phyloP scores from a whole-genome alignment of 2,329 filamentous ascomycete species.

The Colletotrichum tabaci region DNA sequence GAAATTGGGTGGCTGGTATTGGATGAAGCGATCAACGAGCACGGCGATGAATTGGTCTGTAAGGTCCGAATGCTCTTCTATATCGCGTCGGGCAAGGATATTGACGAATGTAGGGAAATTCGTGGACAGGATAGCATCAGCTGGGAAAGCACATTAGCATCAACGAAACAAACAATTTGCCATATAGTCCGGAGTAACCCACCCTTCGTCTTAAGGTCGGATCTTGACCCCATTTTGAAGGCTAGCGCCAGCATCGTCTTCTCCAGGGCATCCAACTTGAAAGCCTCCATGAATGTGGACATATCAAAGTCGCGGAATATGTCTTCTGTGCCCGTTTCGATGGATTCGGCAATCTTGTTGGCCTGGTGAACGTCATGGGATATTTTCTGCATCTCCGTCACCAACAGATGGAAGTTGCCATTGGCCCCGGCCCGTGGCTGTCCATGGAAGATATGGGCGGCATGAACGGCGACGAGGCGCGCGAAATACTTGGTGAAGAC shows the following conservation, averaged over 20 bases:
- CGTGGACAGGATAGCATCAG: constrained; percentile 89
- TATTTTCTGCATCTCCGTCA: constrained; percentile 89
- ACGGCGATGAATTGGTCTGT: constrained; percentile 80
- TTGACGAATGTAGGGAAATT: constrained; percentile 85
- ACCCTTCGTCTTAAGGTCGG: constrained; percentile 94
- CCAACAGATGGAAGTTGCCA: constrained; percentile 87
- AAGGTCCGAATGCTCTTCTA: constrained; percentile 77
- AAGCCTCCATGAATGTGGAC: constrained; percentile 95
- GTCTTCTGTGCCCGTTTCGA: constrained; percentile 92
- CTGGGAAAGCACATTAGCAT: constrained; percentile 68
- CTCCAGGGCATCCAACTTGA: constrained; percentile 89
- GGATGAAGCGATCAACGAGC: constrained; percentile 88
- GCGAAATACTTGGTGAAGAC: constrained; percentile 97
- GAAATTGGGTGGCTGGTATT: constrained; percentile 89
- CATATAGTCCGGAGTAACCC: constrained; percentile 47
- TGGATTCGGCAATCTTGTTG: constrained; percentile 91
- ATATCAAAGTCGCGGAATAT: constrained; percentile 97
- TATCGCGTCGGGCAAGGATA: constrained; percentile 76
- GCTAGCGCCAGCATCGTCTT: constrained; percentile 91
- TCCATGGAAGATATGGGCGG: constrained; percentile 89
- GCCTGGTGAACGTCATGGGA: constrained; percentile 85
- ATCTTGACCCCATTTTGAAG: constrained; percentile 85
- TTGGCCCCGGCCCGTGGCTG: constrained; percentile 80
- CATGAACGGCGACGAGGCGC: constrained; percentile 92
- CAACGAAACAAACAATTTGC: constrained; percentile 48